Percentiles rank a stretch among this genome's conserved stretches.
Conservation (phyloP, 139 green algal species). For the Zygnema cylindricum region DNA sequence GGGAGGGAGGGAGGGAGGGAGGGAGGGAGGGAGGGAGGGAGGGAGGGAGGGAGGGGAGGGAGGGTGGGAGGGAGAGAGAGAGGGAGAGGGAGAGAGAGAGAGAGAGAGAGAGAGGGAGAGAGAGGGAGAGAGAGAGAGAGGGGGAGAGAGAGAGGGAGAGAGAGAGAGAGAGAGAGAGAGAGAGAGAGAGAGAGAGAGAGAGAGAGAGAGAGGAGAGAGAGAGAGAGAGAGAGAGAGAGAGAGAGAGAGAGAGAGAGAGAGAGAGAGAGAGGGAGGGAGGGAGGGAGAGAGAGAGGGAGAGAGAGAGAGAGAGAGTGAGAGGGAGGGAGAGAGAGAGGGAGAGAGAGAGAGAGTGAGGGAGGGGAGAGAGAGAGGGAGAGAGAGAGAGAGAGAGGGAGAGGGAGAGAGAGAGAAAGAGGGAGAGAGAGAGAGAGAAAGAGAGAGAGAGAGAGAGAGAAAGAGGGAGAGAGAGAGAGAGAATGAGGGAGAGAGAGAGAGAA, state of each 20-base stretch:
- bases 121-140: background rate
- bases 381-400: background rate
- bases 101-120: conserved; percentile 6
- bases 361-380: background rate
- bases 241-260: background rate
- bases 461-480: conserved; percentile 13
- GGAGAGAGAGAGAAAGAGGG: background rate
- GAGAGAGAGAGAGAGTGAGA: background rate
- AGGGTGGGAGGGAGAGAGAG: conserved; percentile 1
- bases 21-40: background rate
- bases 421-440: conserved; percentile 17
- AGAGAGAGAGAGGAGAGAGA: background rate
- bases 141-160: background rate
- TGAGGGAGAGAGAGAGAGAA: background rate
- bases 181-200: background rate
- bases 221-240: background rate
- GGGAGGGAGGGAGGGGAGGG: background rate
- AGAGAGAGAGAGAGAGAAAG: conserved; percentile 9
- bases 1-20: background rate
- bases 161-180: conserved; percentile 14
- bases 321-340: background rate
- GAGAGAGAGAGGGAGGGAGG: background rate
- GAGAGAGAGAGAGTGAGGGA: background rate
- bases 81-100: conserved; percentile 2
- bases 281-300: background rate